Percentiles rank a stretch among this genome's conserved stretches.
Conservation (phyloP, 148 eudicot genomes). For the Persicaria maculosa region DNA sequence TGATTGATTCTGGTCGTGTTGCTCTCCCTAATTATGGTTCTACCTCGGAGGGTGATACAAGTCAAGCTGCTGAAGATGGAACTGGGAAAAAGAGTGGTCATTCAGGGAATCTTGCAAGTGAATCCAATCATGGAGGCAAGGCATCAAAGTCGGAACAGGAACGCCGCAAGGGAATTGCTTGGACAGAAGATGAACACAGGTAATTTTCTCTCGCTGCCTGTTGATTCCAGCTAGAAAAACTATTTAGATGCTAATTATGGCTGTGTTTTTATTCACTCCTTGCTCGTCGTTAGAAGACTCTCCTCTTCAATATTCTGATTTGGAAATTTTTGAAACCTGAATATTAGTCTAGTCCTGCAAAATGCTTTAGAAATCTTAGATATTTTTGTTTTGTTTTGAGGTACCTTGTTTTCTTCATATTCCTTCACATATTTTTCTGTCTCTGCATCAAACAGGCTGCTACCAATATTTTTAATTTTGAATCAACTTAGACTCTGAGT, state of each 20-base stretch:
- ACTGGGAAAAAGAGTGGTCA: constrained; percentile 9
- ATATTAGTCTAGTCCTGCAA: background rate
- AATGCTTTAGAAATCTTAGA: background rate
- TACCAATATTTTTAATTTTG: background rate
- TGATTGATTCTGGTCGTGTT: constrained; percentile 30
- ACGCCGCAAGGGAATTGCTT: constrained; percentile 89
- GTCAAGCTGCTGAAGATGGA: constrained; percentile 9
- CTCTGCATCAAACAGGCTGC: background rate
- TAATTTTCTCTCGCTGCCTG: constrained; percentile 13
- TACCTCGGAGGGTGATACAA: constrained; percentile 14
- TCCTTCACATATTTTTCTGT: background rate
- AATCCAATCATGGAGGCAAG: constrained; percentile 58
- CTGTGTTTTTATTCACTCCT: background rate
- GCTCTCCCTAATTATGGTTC: constrained; percentile 27
- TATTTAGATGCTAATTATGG: background rate
- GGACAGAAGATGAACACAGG: constrained; percentile 99
- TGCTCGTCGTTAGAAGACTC: background rate
- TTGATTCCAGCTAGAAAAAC: background rate
- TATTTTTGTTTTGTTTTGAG: background rate
- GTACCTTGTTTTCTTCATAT: background rate
- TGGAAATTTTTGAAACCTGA: background rate
- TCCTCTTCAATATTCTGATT: background rate
- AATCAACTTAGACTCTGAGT: background rate
- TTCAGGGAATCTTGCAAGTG: constrained; percentile 37
- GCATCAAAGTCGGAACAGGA: constrained; percentile 74